Evolutionary conservation across 352 stramenopile genomes (phyloP).

Genomic region (Thalassiosira sp.): DNA sequence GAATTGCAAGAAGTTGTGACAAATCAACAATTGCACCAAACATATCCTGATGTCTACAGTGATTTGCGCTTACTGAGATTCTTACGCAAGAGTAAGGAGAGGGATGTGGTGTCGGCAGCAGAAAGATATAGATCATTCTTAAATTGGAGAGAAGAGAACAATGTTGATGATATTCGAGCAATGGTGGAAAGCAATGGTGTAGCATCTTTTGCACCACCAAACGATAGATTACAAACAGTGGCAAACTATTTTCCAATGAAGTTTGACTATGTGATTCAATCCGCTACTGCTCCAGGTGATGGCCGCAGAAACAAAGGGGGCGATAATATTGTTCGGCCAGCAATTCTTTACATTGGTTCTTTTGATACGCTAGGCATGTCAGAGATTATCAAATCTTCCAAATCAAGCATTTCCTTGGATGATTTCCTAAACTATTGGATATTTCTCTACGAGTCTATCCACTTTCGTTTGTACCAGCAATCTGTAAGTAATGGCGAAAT

Average conservation of each 20-base stretch:
- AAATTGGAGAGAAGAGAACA: constrained; percentile 32
- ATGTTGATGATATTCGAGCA: constrained; percentile 41
- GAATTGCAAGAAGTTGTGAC: neutral
- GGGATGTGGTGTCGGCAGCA: constrained; percentile 26
- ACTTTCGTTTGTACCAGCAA: constrained; percentile 38
- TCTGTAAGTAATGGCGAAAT: constrained; percentile 20
- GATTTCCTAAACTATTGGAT: constrained; percentile 52
- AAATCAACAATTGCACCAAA: constrained; percentile 2
- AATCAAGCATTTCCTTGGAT: constrained; percentile 23
- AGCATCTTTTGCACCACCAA: constrained; percentile 15
- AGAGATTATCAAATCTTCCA: constrained; percentile 10
- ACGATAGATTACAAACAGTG: constrained; percentile 16
- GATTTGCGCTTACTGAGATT: constrained; percentile 48
- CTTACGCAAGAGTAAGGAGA: constrained; percentile 41
- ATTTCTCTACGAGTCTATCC: constrained; percentile 44
- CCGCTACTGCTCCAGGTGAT: neutral
- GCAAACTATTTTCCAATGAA: constrained; percentile 30
- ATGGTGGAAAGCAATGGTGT: constrained; percentile 14
- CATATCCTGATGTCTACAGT: constrained; percentile 49
- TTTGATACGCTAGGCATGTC: constrained; percentile 37
- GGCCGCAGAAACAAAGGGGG: neutral
- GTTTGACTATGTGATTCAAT: constrained; percentile 13
- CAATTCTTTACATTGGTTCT: constrained; percentile 31
- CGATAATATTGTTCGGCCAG: neutral
- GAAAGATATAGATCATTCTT: constrained; percentile 38